Conservation (phyloP, 2,329 filamentous ascomycete species). For the Trichoderma sp. region DNA sequence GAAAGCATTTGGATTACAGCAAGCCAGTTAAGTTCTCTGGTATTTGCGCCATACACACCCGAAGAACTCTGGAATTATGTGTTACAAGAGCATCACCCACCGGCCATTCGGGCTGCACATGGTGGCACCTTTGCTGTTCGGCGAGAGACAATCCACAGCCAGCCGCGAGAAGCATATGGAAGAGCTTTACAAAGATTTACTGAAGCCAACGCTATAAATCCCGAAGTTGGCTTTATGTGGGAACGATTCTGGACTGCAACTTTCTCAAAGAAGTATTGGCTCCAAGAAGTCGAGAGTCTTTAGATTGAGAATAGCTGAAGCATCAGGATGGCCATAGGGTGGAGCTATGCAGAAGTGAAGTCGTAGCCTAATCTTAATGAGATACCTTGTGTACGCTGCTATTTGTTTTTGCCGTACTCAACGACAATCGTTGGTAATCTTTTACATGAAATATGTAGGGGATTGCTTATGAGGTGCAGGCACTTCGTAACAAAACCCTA, state of each 20-base stretch:
- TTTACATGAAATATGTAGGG: background rate
- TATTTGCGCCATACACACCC: constrained; percentile 2
- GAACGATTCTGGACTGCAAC: constrained; percentile 14
- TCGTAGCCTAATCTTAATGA: too few species aligned
- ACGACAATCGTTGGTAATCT: background rate
- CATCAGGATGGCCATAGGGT: too few species aligned
- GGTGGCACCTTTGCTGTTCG: constrained; percentile 12
- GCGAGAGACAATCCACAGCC: constrained; percentile 14
- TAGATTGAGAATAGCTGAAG: background rate
- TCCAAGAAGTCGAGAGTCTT: background rate
- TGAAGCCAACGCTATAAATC: constrained; percentile 6
- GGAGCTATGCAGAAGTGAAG: too few species aligned
- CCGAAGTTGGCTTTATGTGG: constrained; percentile 16
- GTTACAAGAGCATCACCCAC: background rate
- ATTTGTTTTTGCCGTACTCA: background rate
- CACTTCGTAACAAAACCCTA: background rate
- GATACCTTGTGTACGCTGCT: background rate
- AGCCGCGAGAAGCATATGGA: constrained; percentile 5
- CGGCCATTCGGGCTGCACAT: background rate
- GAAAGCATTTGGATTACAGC: constrained; percentile 17
- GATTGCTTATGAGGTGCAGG: background rate
- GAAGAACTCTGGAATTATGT: constrained; percentile 9
- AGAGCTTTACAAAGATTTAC: constrained; percentile 2
- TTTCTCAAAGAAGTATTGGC: constrained; percentile 13
- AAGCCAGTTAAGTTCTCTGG: background rate